Evolutionary conservation across 148 eudicot genomes (phyloP).

Genomic region (Nyssa sinensis): DNA sequence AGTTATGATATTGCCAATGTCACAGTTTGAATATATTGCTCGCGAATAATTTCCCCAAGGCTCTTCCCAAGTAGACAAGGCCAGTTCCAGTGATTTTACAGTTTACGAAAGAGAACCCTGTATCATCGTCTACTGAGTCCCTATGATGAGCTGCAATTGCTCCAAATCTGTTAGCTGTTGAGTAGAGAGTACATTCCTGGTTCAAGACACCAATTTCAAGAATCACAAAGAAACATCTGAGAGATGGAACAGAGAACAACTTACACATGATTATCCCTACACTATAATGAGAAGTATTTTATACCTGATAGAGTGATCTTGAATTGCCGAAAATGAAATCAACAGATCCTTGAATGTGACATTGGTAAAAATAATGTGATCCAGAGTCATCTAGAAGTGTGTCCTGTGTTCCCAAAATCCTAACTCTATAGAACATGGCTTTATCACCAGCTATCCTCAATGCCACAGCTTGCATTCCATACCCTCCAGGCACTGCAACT

Average conservation of each 20-base stretch:
- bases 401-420: conserved; percentile 77
- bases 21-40: conserved; percentile 60
- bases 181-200: conserved; percentile 65
- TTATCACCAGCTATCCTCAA: conserved; percentile 64
- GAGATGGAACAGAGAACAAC: too few species aligned
- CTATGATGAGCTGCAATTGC: conserved; percentile 92
- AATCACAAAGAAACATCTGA: too few species aligned
- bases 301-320: conserved; percentile 72
- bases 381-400: conserved; percentile 82
- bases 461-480: conserved; percentile 87
- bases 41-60: conserved; percentile 89
- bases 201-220: background rate
- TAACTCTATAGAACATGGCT: conserved; percentile 59
- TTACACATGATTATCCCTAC: too few species aligned
- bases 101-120: conserved; percentile 85
- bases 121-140: conserved; percentile 43
- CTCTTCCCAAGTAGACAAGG: conserved; percentile 61
- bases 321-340: conserved; percentile 92
- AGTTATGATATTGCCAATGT: conserved; percentile 50
- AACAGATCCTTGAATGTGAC: conserved; percentile 70
- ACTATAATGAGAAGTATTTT: background rate
- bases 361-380: conserved; percentile 64
- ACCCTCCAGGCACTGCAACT: conserved; percentile 47
- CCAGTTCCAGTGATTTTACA: conserved; percentile 71
- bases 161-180: conserved; percentile 49